Conservation (phyloP, 2,329 filamentous ascomycete species). For the Biscogniauxia marginata region DNA sequence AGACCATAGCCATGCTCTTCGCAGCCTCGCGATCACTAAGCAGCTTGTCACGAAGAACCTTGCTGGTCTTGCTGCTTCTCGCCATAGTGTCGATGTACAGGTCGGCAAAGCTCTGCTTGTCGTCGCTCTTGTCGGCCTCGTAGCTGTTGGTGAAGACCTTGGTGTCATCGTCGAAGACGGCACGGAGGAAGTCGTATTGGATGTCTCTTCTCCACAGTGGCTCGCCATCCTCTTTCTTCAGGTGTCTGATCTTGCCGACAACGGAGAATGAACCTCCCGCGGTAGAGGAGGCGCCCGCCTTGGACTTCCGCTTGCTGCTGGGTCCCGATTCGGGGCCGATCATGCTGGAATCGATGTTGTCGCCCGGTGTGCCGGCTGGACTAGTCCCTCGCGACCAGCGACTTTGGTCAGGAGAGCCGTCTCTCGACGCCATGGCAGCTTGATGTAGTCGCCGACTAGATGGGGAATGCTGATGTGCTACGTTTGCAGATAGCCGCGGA, state of each 20-base stretch:
- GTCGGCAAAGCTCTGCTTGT: slow-evolving; percentile 82
- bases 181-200: slow-evolving; percentile 80
- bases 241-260: slow-evolving; percentile 71
- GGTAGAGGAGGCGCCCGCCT: slow-evolving; percentile 17
- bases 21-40: slow-evolving; percentile 88
- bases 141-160: slow-evolving; percentile 87
- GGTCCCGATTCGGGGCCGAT: slow-evolving; percentile 23
- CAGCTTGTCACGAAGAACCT: slow-evolving; percentile 95
- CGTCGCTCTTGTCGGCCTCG: slow-evolving; percentile 53
- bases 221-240: slow-evolving; percentile 87
- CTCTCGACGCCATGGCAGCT: slow-evolving; percentile 28
- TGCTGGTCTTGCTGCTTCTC: slow-evolving; percentile 97
- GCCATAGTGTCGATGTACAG: slow-evolving; percentile 99
- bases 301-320: slow-evolving; percentile 27
- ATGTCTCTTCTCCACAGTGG: slow-evolving; percentile 86
- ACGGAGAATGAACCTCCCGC: slow-evolving; percentile 20
- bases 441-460: background rate
- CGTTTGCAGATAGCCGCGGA: background rate
- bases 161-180: slow-evolving; percentile 73
- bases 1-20: slow-evolving; percentile 99
- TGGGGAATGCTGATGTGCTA: background rate
- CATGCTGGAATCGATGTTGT: slow-evolving; percentile 28
- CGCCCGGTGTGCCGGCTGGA: slow-evolving; percentile 18
- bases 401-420: slow-evolving; percentile 20
- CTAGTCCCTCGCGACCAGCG: slow-evolving; percentile 29